Evolutionary conservation across 2,329 filamentous ascomycete species (phyloP).

Genomic region (Colletotrichum kahawae): DNA sequence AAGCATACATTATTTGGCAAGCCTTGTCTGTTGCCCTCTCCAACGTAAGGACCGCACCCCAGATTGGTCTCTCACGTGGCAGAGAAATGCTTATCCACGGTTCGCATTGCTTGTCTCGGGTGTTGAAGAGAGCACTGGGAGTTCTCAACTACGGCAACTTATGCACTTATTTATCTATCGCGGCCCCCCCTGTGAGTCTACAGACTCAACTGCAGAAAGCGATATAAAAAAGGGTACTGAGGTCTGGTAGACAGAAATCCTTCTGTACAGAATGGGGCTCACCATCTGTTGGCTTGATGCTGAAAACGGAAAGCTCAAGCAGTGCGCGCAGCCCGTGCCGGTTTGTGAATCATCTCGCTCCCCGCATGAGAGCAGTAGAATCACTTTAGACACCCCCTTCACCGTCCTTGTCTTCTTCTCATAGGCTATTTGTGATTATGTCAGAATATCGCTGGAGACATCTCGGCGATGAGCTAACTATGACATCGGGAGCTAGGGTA

Average conservation of each 20-base stretch:
- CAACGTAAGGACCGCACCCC: neutral
- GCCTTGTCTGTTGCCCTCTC: neutral
- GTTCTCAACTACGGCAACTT: neutral
- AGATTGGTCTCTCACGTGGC: neutral
- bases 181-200: neutral
- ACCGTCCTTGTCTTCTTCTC: neutral
- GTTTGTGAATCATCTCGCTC: neutral
- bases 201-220: neutral
- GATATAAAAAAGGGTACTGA: neutral
- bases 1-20: neutral
- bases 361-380: neutral
- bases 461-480: no score
- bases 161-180: neutral
- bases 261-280: neutral
- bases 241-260: neutral
- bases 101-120: neutral
- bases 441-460: no score
- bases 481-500: no score
- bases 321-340: neutral
- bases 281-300: no score
- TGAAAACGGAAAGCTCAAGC: neutral
- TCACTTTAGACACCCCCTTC: neutral
- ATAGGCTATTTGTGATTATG: no score
- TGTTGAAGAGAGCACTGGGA: neutral
- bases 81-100: neutral